These are phyloP conservation scores for Chlorophyllum brunneum DNA, from an alignment of 768 basidiomycete species.

Conservation along the genomic window DNA sequence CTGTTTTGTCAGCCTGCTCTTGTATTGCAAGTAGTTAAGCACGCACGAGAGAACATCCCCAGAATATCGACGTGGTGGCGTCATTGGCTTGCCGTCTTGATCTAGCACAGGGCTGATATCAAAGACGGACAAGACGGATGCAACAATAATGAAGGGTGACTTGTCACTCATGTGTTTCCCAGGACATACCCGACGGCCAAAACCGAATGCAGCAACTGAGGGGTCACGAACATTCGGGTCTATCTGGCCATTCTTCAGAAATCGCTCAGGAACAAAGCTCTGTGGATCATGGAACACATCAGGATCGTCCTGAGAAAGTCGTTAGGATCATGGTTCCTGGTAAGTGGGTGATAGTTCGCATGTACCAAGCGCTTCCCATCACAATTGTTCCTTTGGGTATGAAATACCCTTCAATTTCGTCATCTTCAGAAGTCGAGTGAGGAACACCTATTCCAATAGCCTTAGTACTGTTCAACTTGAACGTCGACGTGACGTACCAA, in stretches of 20 bases:
- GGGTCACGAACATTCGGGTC: conserved; percentile 19
- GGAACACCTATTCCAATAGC: conserved; percentile 7
- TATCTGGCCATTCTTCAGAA: conserved; percentile 22
- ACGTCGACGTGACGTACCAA: conserved; percentile 29
- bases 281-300: conserved; percentile 21
- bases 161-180: conserved; percentile 17
- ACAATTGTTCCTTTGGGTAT: conserved; percentile 34
- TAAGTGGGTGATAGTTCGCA: no score
- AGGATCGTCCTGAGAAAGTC: conserved; percentile 24
- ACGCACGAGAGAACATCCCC: not conserved
- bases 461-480: conserved; percentile 16
- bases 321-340: conserved; percentile 20
- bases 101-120: conserved; percentile 15
- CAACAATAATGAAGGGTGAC: conserved; percentile 15
- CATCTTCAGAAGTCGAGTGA: not conserved
- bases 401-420: conserved; percentile 20
- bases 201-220: conserved; percentile 23
- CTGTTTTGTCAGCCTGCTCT: not conserved
- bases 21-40: not conserved
- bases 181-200: conserved; percentile 24
- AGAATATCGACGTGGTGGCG: not conserved
- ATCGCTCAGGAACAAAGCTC: conserved; percentile 25
- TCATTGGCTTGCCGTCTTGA: conserved; percentile 6
- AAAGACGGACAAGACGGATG: conserved; percentile 17
- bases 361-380: conserved; percentile 27